Percentiles rank a stretch among this genome's conserved stretches.
phyloP scores from a whole-genome alignment of 495 filamentous ascomycete species.

The Penicillium waksmanii region DNA sequence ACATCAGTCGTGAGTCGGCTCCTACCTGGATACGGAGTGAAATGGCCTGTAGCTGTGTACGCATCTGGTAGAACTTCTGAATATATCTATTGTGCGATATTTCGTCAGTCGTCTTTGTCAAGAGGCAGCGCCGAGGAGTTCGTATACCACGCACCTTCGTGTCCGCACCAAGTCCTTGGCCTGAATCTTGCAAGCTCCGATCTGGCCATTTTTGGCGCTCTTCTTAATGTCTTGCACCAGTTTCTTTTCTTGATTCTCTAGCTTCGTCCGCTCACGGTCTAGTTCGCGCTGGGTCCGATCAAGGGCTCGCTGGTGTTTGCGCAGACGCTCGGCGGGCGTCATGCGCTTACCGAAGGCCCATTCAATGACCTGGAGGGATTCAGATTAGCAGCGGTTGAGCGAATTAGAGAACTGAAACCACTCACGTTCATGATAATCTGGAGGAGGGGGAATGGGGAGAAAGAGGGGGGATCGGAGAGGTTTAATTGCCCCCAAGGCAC shows the following conservation, averaged over 20 bases:
- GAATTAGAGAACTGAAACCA: not conserved
- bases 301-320: constrained; percentile 94
- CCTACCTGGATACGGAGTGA: constrained; percentile 90
- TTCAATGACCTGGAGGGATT: constrained; percentile 74
- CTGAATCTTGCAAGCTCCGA: constrained; percentile 95
- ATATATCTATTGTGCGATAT: constrained; percentile 66
- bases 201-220: constrained; percentile 95
- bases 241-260: constrained; percentile 98
- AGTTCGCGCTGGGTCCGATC: constrained; percentile 97
- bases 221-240: constrained; percentile 94
- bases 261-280: constrained; percentile 88
- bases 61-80: constrained; percentile 98
- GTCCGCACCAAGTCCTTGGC: constrained; percentile 96
- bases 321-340: constrained; percentile 92
- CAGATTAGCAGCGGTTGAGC: constrained; percentile 11
- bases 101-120: constrained; percentile 8
- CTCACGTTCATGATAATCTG: constrained; percentile 63
- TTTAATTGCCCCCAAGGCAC: constrained; percentile 10
- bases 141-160: constrained; percentile 60
- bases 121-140: not conserved
- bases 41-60: constrained; percentile 94
- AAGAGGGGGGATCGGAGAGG: not conserved
- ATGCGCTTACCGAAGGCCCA: constrained; percentile 99
- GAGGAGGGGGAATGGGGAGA: not conserved
- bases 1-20: constrained; percentile 1